phyloP scores from a whole-genome alignment of 225 moss, liverwort and hornwort genomes.

The Polytrichum formosum region DNA sequence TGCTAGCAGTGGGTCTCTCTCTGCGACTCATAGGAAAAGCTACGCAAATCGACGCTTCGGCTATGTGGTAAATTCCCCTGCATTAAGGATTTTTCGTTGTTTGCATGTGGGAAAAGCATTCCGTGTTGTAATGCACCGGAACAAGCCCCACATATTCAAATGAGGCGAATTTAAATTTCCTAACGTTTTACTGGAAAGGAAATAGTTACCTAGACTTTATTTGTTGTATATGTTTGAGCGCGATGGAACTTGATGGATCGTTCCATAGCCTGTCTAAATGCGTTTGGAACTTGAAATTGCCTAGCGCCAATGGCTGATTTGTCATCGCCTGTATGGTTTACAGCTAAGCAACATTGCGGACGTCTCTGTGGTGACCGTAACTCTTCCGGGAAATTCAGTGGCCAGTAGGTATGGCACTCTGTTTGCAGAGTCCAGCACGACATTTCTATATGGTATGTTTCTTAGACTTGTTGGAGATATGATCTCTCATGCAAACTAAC shows the following conservation, averaged over 20 bases:
- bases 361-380: conserved; percentile 50
- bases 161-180: too few relatives aligned
- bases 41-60: conserved; percentile 61
- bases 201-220: too few relatives aligned
- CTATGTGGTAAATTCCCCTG: conserved; percentile 35
- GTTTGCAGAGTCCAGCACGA: conserved; percentile 46
- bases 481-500: too few relatives aligned
- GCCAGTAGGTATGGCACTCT: conserved; percentile 60
- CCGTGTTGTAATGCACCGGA: too few relatives aligned
- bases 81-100: too few relatives aligned
- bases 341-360: conserved; percentile 59
- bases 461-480: background rate
- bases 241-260: too few relatives aligned
- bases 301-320: conserved; percentile 5
- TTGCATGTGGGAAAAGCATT: too few relatives aligned
- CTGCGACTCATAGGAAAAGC: conserved; percentile 43
- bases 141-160: too few relatives aligned
- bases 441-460: conserved; percentile 73
- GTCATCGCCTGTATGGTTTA: conserved; percentile 8
- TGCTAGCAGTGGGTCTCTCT: conserved; percentile 44
- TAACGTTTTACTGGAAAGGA: too few relatives aligned
- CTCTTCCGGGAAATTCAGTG: conserved; percentile 58
- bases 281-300: background rate
- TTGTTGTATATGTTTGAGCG: too few relatives aligned
- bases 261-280: background rate